phyloP scores from a whole-genome alignment of 176 grass and related monocot genomes.

The Oryza officinalis region DNA sequence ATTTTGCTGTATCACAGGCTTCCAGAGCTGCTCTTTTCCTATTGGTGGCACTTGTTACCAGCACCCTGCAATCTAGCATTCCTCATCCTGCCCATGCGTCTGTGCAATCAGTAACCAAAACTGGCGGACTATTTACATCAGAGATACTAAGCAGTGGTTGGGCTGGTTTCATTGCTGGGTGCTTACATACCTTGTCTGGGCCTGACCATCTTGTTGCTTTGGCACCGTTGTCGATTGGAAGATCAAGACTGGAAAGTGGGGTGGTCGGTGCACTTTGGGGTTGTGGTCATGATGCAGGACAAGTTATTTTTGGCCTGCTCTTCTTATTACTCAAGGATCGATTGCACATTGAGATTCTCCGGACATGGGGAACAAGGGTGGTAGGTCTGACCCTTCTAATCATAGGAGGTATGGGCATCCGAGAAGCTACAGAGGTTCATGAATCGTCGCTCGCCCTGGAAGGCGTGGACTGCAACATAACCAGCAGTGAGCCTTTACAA shows the following conservation, averaged over 20 bases:
- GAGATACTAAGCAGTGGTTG: conserved; percentile 89
- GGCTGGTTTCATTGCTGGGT: conserved; percentile 91
- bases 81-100: conserved; percentile 56
- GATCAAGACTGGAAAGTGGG: conserved; percentile 81
- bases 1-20: conserved; percentile 38
- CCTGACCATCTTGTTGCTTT: conserved; percentile 96
- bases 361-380: conserved; percentile 84
- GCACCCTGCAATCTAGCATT: conserved; percentile 40
- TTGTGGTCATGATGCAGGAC: conserved; percentile 94
- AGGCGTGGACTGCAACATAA: conserved; percentile 42
- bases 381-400: conserved; percentile 90
- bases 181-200: conserved; percentile 93
- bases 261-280: conserved; percentile 98
- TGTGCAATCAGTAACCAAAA: conserved; percentile 42
- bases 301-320: conserved; percentile 91
- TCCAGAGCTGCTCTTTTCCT: conserved; percentile 50
- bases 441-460: conserved; percentile 54
- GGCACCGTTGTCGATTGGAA: conserved; percentile 85
- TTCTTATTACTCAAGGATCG: conserved; percentile 93
- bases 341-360: conserved; percentile 86
- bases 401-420: conserved; percentile 81
- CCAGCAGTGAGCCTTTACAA: conserved; percentile 29
- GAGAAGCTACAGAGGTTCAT: conserved; percentile 65
- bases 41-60: conserved; percentile 36
- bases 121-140: conserved; percentile 48